Base-by-base conservation (phyloP, 2,329 filamentous ascomycete genomes). In the Lasiodiplodia sp. region DNA sequence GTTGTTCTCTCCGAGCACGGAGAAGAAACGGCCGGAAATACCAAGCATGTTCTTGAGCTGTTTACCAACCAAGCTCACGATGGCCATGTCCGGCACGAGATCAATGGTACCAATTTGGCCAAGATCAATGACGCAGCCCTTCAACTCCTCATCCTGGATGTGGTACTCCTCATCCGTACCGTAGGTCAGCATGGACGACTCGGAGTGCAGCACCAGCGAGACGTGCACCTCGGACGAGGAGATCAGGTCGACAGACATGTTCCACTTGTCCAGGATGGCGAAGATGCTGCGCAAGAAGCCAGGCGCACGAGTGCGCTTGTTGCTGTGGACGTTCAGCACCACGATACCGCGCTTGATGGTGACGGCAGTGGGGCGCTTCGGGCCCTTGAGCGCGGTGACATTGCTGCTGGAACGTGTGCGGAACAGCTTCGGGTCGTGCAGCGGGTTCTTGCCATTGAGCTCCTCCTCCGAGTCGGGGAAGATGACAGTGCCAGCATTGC, bases 281-380 rank as follows among this genome's bases (percentile, higher is more conserved):
- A 99, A 99, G 21, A 99, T 96, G 70, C 91, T 91, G 62, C 94
- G 95, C 75, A 99, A 92, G 82, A 99, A 99, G 53, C 94, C 95
- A 79, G 98, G 96, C 0, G 95, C 96, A 71, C 97, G 92, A 10
- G 95, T 96, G 71, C 95, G 91, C 84, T 97, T 97, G 84, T 99
- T 98, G 66, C 93, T 97, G 85, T 98, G 95, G 56, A 99, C 93
- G 81, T 99, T 99, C 76, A 99, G 93, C 72, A 99, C 94, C 57
- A 95, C 91, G 77, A 99, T 98, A 78, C 94, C 92, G 81, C 96
- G 92, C 84, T 99, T 99, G 83, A 97, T 97, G 14, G 96, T 99
- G 21, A 99, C 95, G 7, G 96, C 84, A 0, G 84, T 86, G 3
- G 84, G 84, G 5, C 83, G 80, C 74, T 82, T 84, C 28, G 83